These are phyloP conservation scores for Heliocybe sulcata DNA, from an alignment of 1,284 basidiomycete genomes.

Conservation along the genomic window DNA sequence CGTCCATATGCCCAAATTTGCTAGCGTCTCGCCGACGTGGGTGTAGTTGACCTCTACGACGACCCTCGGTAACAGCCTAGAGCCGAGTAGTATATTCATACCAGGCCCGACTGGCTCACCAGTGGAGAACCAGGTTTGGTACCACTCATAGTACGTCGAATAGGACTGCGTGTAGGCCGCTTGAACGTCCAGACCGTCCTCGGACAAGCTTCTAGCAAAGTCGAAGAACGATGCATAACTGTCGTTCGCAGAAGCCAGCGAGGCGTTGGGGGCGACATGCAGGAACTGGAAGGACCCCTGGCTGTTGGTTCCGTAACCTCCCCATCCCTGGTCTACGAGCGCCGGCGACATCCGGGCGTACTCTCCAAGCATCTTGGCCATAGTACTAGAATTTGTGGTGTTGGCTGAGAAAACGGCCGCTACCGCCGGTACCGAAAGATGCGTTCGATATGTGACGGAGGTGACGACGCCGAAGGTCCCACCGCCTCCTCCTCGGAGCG, in stretches of 20 bases:
- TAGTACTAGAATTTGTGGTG: constrained; percentile 3
- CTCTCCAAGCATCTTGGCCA: neutral
- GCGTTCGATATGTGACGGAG: constrained; percentile 4
- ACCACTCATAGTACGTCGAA: constrained; percentile 22
- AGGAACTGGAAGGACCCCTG: constrained; percentile 7
- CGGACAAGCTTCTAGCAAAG: constrained; percentile 17
- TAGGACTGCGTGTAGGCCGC: constrained; percentile 8
- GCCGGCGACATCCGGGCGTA: constrained; percentile 14
- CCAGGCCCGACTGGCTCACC: constrained; percentile 6
- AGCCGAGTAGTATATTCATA: constrained; percentile 21
- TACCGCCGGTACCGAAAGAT: constrained; percentile 16
- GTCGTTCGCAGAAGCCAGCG: constrained; percentile 21
- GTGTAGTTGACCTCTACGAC: constrained; percentile 19
- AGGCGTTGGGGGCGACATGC: constrained; percentile 25
- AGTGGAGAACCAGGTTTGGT: constrained; percentile 11
- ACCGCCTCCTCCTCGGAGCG: constrained; percentile 42
- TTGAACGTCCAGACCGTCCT: constrained; percentile 13
- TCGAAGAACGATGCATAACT: constrained; percentile 24
- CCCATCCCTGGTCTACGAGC: constrained; percentile 13
- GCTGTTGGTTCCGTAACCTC: neutral
- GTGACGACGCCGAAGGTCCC: constrained; percentile 33
- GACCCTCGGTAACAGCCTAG: constrained; percentile 29
- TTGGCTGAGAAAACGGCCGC: constrained; percentile 9
- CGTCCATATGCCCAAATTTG: constrained; percentile 11
- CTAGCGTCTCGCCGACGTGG: constrained; percentile 21